Conservation (phyloP, 2,329 filamentous ascomycete genomes). For the Colletotrichum cuscutae region DNA sequence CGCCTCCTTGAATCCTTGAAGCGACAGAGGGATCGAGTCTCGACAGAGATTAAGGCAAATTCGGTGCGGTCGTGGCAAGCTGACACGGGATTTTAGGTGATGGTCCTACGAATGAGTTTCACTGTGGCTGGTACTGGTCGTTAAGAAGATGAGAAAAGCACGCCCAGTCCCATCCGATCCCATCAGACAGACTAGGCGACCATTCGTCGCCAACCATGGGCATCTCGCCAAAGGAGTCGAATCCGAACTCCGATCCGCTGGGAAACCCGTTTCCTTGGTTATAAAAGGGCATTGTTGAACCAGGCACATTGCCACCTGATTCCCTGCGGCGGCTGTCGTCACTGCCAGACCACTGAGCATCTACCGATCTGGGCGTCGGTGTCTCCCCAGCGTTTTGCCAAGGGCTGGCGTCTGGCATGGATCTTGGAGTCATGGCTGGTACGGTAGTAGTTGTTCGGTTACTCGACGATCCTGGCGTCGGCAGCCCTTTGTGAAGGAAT, state of each 20-base stretch:
- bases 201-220: constrained; percentile 10
- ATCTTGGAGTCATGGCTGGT: background rate
- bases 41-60: background rate
- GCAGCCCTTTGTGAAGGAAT: background rate
- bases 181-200: constrained; percentile 22
- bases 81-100: background rate
- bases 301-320: background rate
- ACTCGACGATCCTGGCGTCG: background rate
- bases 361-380: background rate
- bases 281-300: background rate
- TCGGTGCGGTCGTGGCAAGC: background rate
- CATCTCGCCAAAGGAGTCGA: constrained; percentile 3
- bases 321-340: background rate
- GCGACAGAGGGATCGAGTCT: too few relatives aligned
- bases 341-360: background rate
- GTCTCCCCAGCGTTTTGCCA: background rate
- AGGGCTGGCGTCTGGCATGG: background rate
- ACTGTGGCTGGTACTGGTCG: background rate
- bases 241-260: background rate
- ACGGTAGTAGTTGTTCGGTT: background rate
- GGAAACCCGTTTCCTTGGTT: background rate
- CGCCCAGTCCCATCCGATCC: constrained; percentile 25
- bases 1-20: too few relatives aligned
- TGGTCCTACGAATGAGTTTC: background rate
- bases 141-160: constrained; percentile 20